phyloP scores from a whole-genome alignment of 805 yeast genomes.

The Groenewaldozyma salmanticensis region DNA sequence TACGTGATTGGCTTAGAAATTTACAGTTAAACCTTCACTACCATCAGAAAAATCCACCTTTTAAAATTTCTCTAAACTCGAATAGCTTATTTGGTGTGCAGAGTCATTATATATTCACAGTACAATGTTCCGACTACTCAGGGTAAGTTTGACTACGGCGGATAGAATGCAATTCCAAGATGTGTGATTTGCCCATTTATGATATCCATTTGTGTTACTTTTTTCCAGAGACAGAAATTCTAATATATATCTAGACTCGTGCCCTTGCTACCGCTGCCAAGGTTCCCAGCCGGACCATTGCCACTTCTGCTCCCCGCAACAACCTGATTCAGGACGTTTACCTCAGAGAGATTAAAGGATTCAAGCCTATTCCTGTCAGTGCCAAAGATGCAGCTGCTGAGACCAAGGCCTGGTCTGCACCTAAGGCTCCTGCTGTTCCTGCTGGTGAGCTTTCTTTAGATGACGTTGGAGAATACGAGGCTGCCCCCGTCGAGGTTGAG shows the following conservation, averaged over 20 bases:
- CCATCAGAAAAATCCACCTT: too few relatives aligned
- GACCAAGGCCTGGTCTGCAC: conserved; percentile 76
- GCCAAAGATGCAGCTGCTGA: conserved; percentile 67
- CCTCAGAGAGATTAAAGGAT: conserved; percentile 75
- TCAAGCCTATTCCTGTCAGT: conserved; percentile 72
- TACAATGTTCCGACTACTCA: neutral
- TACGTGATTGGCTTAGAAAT: too few relatives aligned
- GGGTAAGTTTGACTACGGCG: too few relatives aligned
- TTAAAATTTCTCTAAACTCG: too few relatives aligned
- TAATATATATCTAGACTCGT: neutral
- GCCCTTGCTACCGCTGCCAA: neutral
- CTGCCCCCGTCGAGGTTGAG: conserved; percentile 34
- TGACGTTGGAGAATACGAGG: conserved; percentile 38
- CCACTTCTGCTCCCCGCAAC: neutral
- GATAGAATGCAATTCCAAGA: too few relatives aligned
- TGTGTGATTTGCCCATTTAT: too few relatives aligned
- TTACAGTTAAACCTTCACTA: too few relatives aligned
- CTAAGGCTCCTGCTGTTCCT: conserved; percentile 71
- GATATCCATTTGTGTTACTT: too few relatives aligned
- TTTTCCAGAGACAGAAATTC: neutral
- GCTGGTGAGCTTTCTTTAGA: conserved; percentile 65
- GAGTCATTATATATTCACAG: too few relatives aligned
- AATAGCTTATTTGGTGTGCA: too few relatives aligned
- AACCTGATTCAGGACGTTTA: conserved; percentile 76
- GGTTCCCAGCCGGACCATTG: neutral